phyloP scores from a whole-genome alignment of 2,329 filamentous ascomycete species.

The Colletotrichum navitas region DNA sequence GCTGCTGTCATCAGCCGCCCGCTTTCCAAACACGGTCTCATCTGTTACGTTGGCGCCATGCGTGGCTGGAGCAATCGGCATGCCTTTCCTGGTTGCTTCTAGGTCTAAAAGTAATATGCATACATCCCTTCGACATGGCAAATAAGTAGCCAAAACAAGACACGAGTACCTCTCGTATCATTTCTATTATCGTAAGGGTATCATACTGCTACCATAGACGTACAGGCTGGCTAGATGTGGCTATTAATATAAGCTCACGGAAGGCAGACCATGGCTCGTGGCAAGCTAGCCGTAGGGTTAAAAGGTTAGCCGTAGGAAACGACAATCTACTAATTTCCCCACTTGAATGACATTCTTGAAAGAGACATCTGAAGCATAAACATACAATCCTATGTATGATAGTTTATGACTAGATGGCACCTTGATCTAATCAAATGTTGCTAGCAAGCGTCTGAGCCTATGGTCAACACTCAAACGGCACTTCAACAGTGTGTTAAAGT shows the following conservation, averaged over 20 bases:
- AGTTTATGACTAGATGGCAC: background rate
- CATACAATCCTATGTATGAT: background rate
- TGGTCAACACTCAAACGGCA: too few relatives aligned
- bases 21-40: background rate
- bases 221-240: background rate
- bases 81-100: background rate
- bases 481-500: too few relatives aligned
- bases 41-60: background rate
- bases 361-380: background rate
- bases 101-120: background rate
- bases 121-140: background rate
- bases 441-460: too few relatives aligned
- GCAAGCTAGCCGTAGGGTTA: background rate
- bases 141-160: background rate
- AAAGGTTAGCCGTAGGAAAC: background rate
- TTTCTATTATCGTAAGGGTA: background rate
- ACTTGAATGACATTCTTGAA: background rate
- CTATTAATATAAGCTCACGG: background rate
- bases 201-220: background rate
- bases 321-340: background rate
- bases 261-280: background rate
- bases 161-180: background rate
- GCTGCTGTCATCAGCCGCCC: background rate
- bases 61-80: too few relatives aligned
- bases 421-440: background rate